Base-by-base conservation (phyloP, 78 protist species). In the Isochrysis galbana region DNA sequence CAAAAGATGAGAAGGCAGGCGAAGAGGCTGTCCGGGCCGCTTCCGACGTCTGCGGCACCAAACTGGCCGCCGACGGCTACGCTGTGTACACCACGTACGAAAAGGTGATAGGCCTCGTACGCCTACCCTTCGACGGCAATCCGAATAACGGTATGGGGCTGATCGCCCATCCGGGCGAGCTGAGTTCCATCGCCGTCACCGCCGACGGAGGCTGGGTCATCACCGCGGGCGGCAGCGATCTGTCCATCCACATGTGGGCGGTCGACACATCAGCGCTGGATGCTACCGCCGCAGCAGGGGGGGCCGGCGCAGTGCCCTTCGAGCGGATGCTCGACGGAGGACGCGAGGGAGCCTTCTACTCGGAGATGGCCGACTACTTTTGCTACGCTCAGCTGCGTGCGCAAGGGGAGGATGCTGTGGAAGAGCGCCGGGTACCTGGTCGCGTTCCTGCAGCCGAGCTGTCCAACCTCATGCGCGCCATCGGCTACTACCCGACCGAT, bases 91-190 rank as follows among this genome's bases (percentile, higher is more conserved):
- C 88, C 45, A 94, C 95, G 42, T 55, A 41, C 41, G 94, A 86
- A 5, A 86, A 70, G 67, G 96, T 96, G 29, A 48, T 94, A 5
- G 97, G 97, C 5, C 42, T 96, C 22, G 46, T 90, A 46, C 36
- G 55, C 91, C 32, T 94, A 41, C 97, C 97, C 25, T 44, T 96
- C 39, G 96, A 94, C 90, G 97, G 97, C 47, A 93, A 93, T 72
- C 97, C 94, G 32, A 41, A 84, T 54, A 51, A 61, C 22, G 48
- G 90, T 19, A 96, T 96, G 96, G 97, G 97, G 25, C 61, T 94
- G 39, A 93, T 96, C 55, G 97, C 96, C 1, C 97, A 96, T 78
- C 94, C 95, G 22, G 41, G 41, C 41, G 82, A 90, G 87, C 21
- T 93, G 36, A 32, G 90, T 45, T 51, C 23, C 17, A 0, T 95